These are phyloP conservation scores for Pichia sp. DNA, from an alignment of 1,139 yeast species.

Conservation along the genomic window DNA sequence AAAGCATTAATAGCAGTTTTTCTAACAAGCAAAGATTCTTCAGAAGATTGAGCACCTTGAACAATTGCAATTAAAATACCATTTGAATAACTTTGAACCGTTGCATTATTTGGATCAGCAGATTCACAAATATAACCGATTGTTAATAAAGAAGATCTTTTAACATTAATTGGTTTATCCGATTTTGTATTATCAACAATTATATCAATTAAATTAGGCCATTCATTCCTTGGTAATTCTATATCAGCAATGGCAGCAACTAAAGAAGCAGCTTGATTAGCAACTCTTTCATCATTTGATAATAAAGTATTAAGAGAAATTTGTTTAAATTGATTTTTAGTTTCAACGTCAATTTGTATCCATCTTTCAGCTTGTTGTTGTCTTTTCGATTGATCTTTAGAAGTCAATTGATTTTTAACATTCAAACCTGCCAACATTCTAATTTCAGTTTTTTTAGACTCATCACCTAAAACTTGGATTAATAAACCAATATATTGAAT, in stretches of 20 bases:
- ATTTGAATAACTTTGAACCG: slow-evolving; percentile 77
- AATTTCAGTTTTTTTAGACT: slow-evolving; percentile 65
- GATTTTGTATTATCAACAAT: slow-evolving; percentile 82
- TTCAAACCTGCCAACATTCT: slow-evolving; percentile 89
- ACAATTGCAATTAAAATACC: slow-evolving; percentile 93
- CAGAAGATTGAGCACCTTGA: slow-evolving; percentile 87
- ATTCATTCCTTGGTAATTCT: slow-evolving; percentile 79
- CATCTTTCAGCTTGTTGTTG: slow-evolving; percentile 55
- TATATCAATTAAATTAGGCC: slow-evolving; percentile 80
- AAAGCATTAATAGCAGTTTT: slow-evolving; percentile 88
- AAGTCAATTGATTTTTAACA: slow-evolving; percentile 77
- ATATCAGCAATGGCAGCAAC: slow-evolving; percentile 95
- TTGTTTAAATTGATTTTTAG: slow-evolving; percentile 61
- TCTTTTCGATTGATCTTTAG: slow-evolving; percentile 57
- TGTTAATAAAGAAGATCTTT: slow-evolving; percentile 79
- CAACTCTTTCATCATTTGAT: slow-evolving; percentile 70
- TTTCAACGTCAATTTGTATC: slow-evolving; percentile 48
- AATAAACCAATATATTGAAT: slow-evolving; percentile 65
- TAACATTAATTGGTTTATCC: slow-evolving; percentile 70
- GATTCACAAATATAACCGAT: slow-evolving; percentile 95
- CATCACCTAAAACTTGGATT: slow-evolving; percentile 66
- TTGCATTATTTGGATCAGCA: slow-evolving; percentile 80
- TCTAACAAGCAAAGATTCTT: slow-evolving; percentile 69
- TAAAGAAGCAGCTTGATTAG: slow-evolving; percentile 84
- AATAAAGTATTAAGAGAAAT: slow-evolving; percentile 60